phyloP scores from a whole-genome alignment of 1,139 yeast genomes.

The Kazachstania sp. region DNA sequence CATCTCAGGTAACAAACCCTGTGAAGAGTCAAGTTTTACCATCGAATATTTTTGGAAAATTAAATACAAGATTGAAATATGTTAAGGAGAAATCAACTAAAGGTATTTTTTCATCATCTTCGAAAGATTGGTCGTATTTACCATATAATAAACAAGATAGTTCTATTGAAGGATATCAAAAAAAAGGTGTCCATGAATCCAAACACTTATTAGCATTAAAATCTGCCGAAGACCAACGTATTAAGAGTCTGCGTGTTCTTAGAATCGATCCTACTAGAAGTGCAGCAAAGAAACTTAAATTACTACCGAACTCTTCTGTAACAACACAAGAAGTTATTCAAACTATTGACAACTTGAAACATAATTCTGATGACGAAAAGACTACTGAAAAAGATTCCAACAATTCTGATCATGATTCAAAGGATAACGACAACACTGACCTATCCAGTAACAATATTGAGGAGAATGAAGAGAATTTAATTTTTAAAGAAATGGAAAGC shows the following conservation, averaged over 20 bases:
- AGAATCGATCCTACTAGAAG: conserved; percentile 35
- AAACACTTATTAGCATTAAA: background rate
- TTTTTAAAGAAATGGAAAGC: background rate
- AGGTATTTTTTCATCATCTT: conserved; percentile 34
- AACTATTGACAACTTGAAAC: conserved; percentile 19
- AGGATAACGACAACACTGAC: background rate
- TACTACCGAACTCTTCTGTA: conserved; percentile 30
- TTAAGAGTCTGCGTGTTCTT: conserved; percentile 27
- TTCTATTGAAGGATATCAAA: background rate
- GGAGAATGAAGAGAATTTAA: background rate
- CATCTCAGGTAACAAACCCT: conserved; percentile 11
- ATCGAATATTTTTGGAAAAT: conserved; percentile 30
- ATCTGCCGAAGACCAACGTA: background rate
- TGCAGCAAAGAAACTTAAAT: conserved; percentile 33
- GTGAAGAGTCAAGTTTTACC: conserved; percentile 11
- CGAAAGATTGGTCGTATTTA: conserved; percentile 13
- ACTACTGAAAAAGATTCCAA: conserved; percentile 10
- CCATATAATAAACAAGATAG: background rate
- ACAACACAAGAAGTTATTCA: conserved; percentile 25
- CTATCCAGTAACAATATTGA: background rate
- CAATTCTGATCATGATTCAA: background rate
- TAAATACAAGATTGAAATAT: conserved; percentile 30
- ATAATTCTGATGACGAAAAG: background rate
- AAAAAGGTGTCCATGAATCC: background rate
- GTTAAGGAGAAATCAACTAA: conserved; percentile 27